A percentile compares a stretch with the other conserved stretches of the same genome.
phyloP scores from a whole-genome alignment of 495 filamentous ascomycete species.

The Penicillium verhagenii region DNA sequence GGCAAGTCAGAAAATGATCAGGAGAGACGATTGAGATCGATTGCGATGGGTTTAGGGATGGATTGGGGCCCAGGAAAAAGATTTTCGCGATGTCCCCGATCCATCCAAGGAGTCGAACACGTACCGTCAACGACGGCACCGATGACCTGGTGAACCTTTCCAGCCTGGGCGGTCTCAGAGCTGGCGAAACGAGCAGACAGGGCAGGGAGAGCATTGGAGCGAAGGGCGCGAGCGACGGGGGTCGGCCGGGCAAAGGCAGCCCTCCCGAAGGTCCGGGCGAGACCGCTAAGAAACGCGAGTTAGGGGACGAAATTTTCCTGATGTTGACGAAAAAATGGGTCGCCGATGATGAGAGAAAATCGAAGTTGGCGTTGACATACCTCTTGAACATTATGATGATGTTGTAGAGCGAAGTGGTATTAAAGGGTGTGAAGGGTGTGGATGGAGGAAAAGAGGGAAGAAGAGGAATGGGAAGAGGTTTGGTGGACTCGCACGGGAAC shows the following conservation, averaged over 20 bases:
- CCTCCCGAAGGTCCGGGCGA: constrained; percentile 76
- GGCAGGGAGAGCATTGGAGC: constrained; percentile 57
- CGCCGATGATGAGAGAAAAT: constrained; percentile 35
- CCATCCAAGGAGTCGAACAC: constrained; percentile 34
- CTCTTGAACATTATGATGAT: constrained; percentile 84
- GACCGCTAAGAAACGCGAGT: constrained; percentile 58
- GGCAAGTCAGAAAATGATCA: constrained; percentile 41
- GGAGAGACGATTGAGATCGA: constrained; percentile 29
- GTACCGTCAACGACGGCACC: constrained; percentile 70
- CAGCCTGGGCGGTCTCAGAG: constrained; percentile 60
- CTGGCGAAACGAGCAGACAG: constrained; percentile 69
- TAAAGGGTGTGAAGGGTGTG: constrained; percentile 32
- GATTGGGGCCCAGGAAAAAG: constrained; percentile 40
- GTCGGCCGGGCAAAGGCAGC: constrained; percentile 71
- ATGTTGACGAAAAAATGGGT: constrained; percentile 36
- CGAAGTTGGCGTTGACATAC: constrained; percentile 48
- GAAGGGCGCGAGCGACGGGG: constrained; percentile 63
- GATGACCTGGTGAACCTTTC: constrained; percentile 86
- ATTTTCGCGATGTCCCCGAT: constrained; percentile 43
- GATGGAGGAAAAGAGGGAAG: constrained; percentile 41
- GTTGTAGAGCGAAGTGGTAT: constrained; percentile 50
- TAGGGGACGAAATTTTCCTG: constrained; percentile 44
- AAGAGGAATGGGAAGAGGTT: constrained; percentile 38
- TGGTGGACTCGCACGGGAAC: constrained; percentile 42
- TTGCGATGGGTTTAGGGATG: constrained; percentile 39